Base-by-base conservation (phyloP, 1,139 yeast genomes). In the Yamadazyma oceani region DNA sequence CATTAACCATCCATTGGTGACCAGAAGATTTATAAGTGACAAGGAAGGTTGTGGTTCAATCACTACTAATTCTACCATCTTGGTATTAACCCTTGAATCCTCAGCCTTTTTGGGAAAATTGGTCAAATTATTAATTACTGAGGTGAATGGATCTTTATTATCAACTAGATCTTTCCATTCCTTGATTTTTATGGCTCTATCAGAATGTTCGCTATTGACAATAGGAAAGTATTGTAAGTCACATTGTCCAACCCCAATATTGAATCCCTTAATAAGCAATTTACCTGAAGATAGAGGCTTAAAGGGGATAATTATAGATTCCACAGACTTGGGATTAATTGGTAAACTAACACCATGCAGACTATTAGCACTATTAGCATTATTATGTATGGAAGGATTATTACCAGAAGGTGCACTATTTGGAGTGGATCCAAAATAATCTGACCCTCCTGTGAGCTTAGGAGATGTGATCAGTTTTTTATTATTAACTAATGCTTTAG, bases 1-100 rank as follows among this genome's bases (percentile, higher is more conserved):
- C 88, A 86, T 82, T 3, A 83, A 53, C 80, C 87, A 82, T 2
- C 81, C 80, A 50, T 81, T 82, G 24, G 75, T 71, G 6, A 85
- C 66, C 54, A 80, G 75, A 5, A 78, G 61, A 30, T 74, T 69
- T 1, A 76, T 62, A 6, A 84, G 56, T 2, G 78, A 70, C 34
- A 87, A 61, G 7, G 72, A 62, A 0, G 95, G 95, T 50, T 86
- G 90, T 0, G 83, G 76, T 1, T 81, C 73, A 12, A 84, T 68
- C 0, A 85, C 85, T 4, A 62, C 57, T 5, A 69, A 50, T 1
- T 38, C 33, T 10, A 69, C 39, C 3, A 41, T 43, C 32, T 50
- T 53, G 0, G 54, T 48, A 1, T 41, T 27, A 0, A 44, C 61
- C 28, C 73, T 46, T 8, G 24, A 15, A 0, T 47, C 41, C 6